Evolutionary conservation across 2,329 filamentous ascomycete species (phyloP).

Genomic region (Aspergillus viridinutans): DNA sequence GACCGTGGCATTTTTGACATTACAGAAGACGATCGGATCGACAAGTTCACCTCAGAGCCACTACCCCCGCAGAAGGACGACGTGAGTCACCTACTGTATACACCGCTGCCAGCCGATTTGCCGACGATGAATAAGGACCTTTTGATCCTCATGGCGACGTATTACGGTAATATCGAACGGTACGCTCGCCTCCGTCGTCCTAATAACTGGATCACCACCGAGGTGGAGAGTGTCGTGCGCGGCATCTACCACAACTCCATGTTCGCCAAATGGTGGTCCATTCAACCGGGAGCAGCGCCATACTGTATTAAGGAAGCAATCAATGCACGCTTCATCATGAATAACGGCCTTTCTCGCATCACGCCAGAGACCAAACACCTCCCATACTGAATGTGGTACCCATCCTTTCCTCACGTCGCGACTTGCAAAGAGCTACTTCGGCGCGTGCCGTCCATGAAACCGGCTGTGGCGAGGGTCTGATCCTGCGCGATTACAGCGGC

Average conservation of each 20-base stretch:
- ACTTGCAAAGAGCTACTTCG: not conserved
- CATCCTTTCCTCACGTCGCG: not conserved
- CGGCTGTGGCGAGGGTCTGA: not conserved
- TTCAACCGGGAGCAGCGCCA: not conserved
- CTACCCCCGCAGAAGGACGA: slow-evolving; percentile 4
- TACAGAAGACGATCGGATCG: slow-evolving; percentile 26
- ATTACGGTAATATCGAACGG: slow-evolving; percentile 38
- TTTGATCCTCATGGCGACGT: slow-evolving; percentile 37
- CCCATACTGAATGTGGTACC: not conserved
- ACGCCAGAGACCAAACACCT: not conserved
- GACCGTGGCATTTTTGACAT: slow-evolving; percentile 23
- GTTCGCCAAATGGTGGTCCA: slow-evolving; percentile 2
- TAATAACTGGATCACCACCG: not conserved
- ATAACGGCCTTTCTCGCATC: not conserved
- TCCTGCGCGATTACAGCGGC: not conserved
- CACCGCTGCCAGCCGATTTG: slow-evolving; percentile 34
- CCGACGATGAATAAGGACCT: slow-evolving; percentile 37
- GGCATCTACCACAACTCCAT: slow-evolving; percentile 3
- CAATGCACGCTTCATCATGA: slow-evolving; percentile 1
- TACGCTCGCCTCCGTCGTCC: slow-evolving; percentile 35
- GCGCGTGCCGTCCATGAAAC: not conserved
- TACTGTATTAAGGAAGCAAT: not conserved
- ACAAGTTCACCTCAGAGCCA: slow-evolving; percentile 9
- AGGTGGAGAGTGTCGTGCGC: not conserved
- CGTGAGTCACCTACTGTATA: slow-evolving; percentile 16